Evolutionary conservation across 768 basidiomycete species (phyloP), one percentile per base, ranked within the genome.

Genomic region (Psilocybe sp.): DNA sequence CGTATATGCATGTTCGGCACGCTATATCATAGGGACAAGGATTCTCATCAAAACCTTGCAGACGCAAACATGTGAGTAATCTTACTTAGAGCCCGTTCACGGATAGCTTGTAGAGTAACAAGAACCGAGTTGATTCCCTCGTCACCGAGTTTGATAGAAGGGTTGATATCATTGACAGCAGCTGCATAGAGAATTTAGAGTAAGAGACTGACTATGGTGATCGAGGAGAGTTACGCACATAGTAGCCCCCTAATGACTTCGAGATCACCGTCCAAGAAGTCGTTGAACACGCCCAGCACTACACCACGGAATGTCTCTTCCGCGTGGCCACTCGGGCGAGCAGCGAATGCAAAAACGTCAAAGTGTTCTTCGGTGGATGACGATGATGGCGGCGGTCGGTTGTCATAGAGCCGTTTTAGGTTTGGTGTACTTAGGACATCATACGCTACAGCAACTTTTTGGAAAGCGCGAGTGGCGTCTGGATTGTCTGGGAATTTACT

Each of bases 261-360:
- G n/a, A 93, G 70, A 66, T 93, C 91, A 5, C 91, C 92, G 47
- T 92, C 87, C 40, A 93, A 66, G 56, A 92, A 89, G 60, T 94
- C 92, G 52, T 81, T 84, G 62, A 92, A 81, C 10, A 91, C 83
- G 20, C 82, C 80, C 31, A 89, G 63, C 32, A 93, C 70, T 14
- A 92, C 89, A 46, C 81, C 77, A 43, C 82, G 75, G 48, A 94
- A 80, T 1, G 92, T 93, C 58, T 93, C 87, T 51, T 94, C 88
- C 1, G 87, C 86, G 49, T 82, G 72, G 33, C 73, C 72, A 31
- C 72, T 67, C 16, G 83, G 73, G 34, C 72, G 72, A 6, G 82
- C 63, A 20, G 77, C 67, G 57, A 84, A 82, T 40, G 81, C 75
- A 59, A 85, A 78, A 59, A 77, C 23, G 7, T 28, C 23, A 28